Evolutionary conservation across 2,329 filamentous ascomycete species (phyloP).

Genomic region (Magnaporthales sp.): DNA sequence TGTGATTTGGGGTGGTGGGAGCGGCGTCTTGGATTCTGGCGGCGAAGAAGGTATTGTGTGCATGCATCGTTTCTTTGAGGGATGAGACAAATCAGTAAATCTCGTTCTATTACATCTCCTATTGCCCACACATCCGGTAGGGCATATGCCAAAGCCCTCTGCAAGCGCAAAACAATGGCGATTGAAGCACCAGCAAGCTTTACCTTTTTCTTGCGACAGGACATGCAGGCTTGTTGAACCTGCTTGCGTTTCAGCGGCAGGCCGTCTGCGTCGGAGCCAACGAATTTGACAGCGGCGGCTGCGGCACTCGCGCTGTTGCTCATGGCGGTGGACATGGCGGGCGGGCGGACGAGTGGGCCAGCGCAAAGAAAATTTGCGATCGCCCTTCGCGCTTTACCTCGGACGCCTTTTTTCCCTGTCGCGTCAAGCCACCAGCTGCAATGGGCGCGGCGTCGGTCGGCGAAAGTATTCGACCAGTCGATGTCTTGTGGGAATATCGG

Average conservation of each 20-base stretch:
- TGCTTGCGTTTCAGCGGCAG: constrained; percentile 52
- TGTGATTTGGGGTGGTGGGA: background rate
- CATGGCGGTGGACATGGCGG: background rate
- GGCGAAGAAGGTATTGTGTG: constrained; percentile 20
- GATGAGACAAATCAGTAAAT: background rate
- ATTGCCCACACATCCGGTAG: background rate
- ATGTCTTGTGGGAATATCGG: background rate
- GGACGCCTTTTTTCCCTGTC: background rate
- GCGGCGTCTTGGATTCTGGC: constrained; percentile 13
- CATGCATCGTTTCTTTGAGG: constrained; percentile 30
- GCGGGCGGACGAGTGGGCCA: background rate
- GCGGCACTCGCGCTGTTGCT: background rate
- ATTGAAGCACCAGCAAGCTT: constrained; percentile 3
- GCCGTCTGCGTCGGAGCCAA: constrained; percentile 44
- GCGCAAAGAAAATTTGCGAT: constrained; percentile 1
- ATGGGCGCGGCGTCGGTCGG: background rate
- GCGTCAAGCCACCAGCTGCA: background rate
- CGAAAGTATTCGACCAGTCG: background rate
- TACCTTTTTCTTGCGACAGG: constrained; percentile 48
- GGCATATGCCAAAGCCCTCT: background rate
- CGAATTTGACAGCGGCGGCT: constrained; percentile 38
- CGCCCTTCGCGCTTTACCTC: background rate
- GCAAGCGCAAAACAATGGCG: background rate
- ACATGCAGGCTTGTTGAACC: constrained; percentile 46
- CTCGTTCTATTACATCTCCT: background rate